Evolutionary conservation across 2,329 filamentous ascomycete genomes (phyloP).

Genomic region (Penicillium psychrosexuale): DNA sequence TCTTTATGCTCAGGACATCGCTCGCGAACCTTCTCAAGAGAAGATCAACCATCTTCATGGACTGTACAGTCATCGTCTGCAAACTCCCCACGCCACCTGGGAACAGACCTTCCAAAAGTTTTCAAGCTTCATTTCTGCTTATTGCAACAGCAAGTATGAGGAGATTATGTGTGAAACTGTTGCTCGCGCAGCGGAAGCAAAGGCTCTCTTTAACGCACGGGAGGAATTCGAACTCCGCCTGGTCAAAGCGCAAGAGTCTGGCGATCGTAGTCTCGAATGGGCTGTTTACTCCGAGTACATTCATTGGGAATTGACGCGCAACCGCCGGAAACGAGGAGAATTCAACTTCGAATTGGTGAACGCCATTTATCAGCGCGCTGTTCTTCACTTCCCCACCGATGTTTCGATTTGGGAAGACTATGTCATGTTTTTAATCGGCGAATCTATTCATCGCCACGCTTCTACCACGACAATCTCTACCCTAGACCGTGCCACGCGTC

Average conservation of each 20-base stretch:
- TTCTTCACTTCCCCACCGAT: slow-evolving; percentile 69
- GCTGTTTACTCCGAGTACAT: slow-evolving; percentile 65
- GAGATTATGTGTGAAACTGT: slow-evolving; percentile 57
- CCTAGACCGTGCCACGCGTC: slow-evolving; percentile 75
- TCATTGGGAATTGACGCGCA: slow-evolving; percentile 73
- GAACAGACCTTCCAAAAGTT: slow-evolving; percentile 58
- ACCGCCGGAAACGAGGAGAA: slow-evolving; percentile 52
- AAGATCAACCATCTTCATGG: slow-evolving; percentile 50
- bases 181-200: slow-evolving; percentile 51
- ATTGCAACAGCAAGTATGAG: slow-evolving; percentile 55
- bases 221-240: slow-evolving; percentile 55
- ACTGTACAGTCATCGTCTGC: slow-evolving; percentile 54
- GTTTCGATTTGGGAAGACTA: slow-evolving; percentile 80
- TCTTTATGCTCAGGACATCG: slow-evolving; percentile 53
- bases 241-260: slow-evolving; percentile 50
- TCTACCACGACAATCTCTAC: slow-evolving; percentile 61
- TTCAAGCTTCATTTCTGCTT: slow-evolving; percentile 58
- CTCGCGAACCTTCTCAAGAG: slow-evolving; percentile 46
- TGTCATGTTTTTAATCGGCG: slow-evolving; percentile 65
- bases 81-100: slow-evolving; percentile 59
- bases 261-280: slow-evolving; percentile 54
- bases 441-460: slow-evolving; percentile 48
- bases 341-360: slow-evolving; percentile 55
- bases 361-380: slow-evolving; percentile 72
- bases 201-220: slow-evolving; percentile 52